phyloP scores from a whole-genome alignment of 2,329 filamentous ascomycete genomes.

The Aspergillus carbonarius region DNA sequence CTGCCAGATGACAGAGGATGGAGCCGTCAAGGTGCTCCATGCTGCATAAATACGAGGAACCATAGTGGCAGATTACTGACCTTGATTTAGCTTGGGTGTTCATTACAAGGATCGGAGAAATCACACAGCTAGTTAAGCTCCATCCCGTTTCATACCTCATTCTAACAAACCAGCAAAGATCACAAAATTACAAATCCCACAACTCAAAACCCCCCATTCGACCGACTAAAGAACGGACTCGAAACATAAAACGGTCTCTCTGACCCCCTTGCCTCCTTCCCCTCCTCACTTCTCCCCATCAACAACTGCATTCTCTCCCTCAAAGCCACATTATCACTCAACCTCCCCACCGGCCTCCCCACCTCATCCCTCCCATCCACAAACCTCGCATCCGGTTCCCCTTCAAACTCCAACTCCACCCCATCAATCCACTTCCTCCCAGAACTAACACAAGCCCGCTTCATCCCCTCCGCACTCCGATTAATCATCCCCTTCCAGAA shows the following conservation, averaged over 20 bases:
- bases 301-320: conserved; percentile 13
- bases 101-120: too few species aligned
- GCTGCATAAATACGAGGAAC: too few species aligned
- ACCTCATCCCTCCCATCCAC: conserved; percentile 2
- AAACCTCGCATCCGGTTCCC: conserved; percentile 19
- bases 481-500: conserved; percentile 24
- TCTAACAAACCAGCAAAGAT: too few species aligned
- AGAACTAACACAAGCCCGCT: conserved; percentile 7
- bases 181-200: not conserved
- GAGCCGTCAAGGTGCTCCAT: too few species aligned
- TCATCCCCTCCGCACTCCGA: conserved; percentile 14
- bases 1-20: too few species aligned
- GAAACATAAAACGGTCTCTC: conserved; percentile 19
- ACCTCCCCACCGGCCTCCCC: not conserved
- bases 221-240: conserved; percentile 17
- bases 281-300: not conserved
- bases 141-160: too few species aligned
- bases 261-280: not conserved
- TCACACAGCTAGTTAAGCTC: too few species aligned
- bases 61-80: too few species aligned
- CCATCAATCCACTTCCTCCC: conserved; percentile 17
- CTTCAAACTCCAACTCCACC: conserved; percentile 5
- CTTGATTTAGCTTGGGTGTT: too few species aligned
- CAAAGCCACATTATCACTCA: conserved; percentile 13
- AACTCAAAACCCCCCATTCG: not conserved